A percentile compares a stretch with the other conserved stretches of the same genome.
These are phyloP conservation scores for Sclerotinia sclerotiorum DNA, from an alignment of 2,329 filamentous ascomycete genomes.

Conservation along the genomic window DNA sequence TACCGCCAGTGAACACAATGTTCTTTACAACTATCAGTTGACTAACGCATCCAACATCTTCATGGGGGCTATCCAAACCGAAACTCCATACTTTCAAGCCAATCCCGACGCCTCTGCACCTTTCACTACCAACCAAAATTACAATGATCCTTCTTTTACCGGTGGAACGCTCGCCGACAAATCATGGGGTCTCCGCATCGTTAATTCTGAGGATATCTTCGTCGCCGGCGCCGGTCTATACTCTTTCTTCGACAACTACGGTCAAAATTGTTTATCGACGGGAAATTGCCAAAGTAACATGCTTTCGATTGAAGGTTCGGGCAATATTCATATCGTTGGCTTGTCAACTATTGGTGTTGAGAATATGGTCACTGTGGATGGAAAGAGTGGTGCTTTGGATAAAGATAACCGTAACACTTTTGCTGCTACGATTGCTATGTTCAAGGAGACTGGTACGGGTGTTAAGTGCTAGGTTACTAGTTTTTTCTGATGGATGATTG, in stretches of 20 bases:
- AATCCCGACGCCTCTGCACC: slow-evolving; percentile 72
- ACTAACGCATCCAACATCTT: slow-evolving; percentile 75
- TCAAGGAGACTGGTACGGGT: slow-evolving; percentile 35
- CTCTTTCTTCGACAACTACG: slow-evolving; percentile 82
- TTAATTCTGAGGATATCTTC: slow-evolving; percentile 64
- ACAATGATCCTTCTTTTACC: slow-evolving; percentile 68
- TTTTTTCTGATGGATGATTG: neutral
- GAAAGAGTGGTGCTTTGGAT: slow-evolving; percentile 53
- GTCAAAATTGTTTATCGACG: slow-evolving; percentile 63
- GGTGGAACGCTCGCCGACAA: slow-evolving; percentile 52
- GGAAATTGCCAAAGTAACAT: slow-evolving; percentile 78
- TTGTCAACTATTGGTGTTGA: slow-evolving; percentile 72
- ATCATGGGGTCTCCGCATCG: slow-evolving; percentile 72
- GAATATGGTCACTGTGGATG: slow-evolving; percentile 70
- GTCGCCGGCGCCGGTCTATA: slow-evolving; percentile 76
- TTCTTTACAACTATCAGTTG: slow-evolving; percentile 83
- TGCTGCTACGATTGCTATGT: slow-evolving; percentile 60
- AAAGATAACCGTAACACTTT: slow-evolving; percentile 65
- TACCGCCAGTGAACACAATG: slow-evolving; percentile 66
- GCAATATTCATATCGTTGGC: slow-evolving; percentile 61
- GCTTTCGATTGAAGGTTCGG: slow-evolving; percentile 66
- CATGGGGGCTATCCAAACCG: slow-evolving; percentile 81
- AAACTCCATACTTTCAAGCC: slow-evolving; percentile 85
- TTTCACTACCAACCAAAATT: slow-evolving; percentile 58
- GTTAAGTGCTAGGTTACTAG: slow-evolving; percentile 8